Base-by-base conservation (phyloP, 352 stramenopile genomes). In the Phytophthora aleatoria region DNA sequence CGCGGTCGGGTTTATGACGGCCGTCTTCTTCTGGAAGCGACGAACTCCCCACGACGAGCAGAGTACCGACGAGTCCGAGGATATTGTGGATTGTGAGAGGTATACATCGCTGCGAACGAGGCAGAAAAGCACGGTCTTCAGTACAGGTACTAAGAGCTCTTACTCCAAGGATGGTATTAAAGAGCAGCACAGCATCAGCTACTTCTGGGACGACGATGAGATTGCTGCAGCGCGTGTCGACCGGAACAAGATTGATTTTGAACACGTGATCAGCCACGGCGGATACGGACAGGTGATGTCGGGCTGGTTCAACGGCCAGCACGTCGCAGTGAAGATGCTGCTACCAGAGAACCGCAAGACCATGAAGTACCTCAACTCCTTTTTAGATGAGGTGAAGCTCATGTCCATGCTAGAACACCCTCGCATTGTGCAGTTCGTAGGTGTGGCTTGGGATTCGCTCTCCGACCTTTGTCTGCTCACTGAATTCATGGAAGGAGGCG, bases 271-370 rank as follows among this genome's bases (percentile, higher is more conserved):
- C 35, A 64, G 61, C 33, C 44, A 63, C 3, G 67, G 67, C 1
- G 67, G 59, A 15, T 63, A 64, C 27, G 61, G 61, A 41, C 61
- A 71, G 15, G 67, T 74, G 20, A 55, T 61, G 20, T 63, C 45
- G 1, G 67, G 61, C 4, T 67, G 53, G 50, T 67, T 67, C 20
- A 74, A 74, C 43, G 61, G 61, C 16, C 62, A 71, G 12, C 67
- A 69, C 39, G 55, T 74, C 39, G 67, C 67, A 26, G 62, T 74
- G 31, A 74, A 74, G 50, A 71, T 74, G 67, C 26, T 74, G 38
- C 56, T 71, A 20, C 67, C 67, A 4, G 61, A 74, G 16, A 53
- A 64, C 35, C 67, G 67, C 24, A 74, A 74, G 39, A 64, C 31
- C 30, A 60, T 63, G 24, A 67, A 67, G 13, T 49, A 61, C 4